These are phyloP conservation scores for Phytophthora brassicae DNA, from an alignment of 352 stramenopile species.

Conservation along the genomic window DNA sequence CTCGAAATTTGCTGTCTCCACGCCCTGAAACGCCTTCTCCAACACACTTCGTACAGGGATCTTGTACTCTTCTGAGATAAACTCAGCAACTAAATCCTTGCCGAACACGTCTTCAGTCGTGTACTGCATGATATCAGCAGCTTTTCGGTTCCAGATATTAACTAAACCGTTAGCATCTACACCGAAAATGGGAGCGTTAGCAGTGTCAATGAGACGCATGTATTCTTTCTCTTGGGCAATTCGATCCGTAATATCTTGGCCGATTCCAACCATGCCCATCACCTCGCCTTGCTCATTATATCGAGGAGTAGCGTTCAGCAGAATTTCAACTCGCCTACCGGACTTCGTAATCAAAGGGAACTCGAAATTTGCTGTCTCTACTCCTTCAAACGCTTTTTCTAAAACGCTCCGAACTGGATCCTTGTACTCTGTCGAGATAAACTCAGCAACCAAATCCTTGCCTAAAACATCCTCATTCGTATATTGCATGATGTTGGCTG, in stretches of 20 bases:
- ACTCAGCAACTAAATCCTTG: constrained; percentile 53
- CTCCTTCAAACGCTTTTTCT: constrained; percentile 8
- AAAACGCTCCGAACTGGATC: constrained; percentile 28
- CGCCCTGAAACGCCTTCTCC: constrained; percentile 26
- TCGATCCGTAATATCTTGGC: constrained; percentile 13
- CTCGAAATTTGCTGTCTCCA: constrained; percentile 28
- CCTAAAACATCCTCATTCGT: constrained; percentile 45
- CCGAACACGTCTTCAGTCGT: constrained; percentile 77
- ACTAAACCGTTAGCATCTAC: constrained; percentile 58
- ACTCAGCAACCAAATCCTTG: constrained; percentile 41
- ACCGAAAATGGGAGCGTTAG: constrained; percentile 47
- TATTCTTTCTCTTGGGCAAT: constrained; percentile 14
- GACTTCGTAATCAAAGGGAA: constrained; percentile 29
- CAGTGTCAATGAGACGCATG: constrained; percentile 22
- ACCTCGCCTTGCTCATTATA: constrained; percentile 15
- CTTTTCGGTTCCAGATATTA: constrained; percentile 83
- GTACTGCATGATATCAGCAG: constrained; percentile 73
- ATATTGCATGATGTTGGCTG: constrained; percentile 62
- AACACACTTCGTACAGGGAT: constrained; percentile 39
- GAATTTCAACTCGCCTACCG: constrained; percentile 36
- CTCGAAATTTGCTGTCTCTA: constrained; percentile 13
- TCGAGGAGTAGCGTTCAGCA: constrained; percentile 33
- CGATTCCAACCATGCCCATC: constrained; percentile 18
- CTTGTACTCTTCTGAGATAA: too few species aligned
- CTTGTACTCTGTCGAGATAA: constrained; percentile 34